A percentile compares a stretch with the other conserved stretches of the same genome.
Conservation (phyloP, 1,284 basidiomycete genomes). For the Amylostereum chailletii region DNA sequence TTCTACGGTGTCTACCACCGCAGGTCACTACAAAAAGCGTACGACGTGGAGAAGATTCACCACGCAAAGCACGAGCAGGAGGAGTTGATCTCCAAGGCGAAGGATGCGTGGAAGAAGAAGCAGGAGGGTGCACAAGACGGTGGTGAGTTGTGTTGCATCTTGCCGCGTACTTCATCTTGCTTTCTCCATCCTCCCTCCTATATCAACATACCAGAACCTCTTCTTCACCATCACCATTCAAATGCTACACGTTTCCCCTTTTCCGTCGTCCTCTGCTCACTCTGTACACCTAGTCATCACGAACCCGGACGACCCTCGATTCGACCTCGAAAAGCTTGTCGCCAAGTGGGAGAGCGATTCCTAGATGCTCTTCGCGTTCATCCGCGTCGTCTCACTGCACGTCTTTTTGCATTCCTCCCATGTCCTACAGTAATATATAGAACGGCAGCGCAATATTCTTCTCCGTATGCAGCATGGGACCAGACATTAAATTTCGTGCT, state of each 20-base stretch:
- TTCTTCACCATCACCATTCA: neutral
- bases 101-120: constrained; percentile 84
- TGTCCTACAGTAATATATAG: neutral
- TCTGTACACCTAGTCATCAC: constrained; percentile 57
- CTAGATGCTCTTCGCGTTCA: constrained; percentile 23
- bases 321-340: constrained; percentile 94
- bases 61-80: constrained; percentile 68
- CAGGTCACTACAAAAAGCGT: constrained; percentile 79
- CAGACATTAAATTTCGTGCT: too few relatives aligned
- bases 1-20: constrained; percentile 92
- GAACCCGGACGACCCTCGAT: constrained; percentile 90
- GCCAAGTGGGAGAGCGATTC: constrained; percentile 63
- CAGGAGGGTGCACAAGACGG: constrained; percentile 42
- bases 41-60: constrained; percentile 65
- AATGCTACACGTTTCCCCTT: neutral
- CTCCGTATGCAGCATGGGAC: too few relatives aligned
- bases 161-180: neutral
- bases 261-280: constrained; percentile 10
- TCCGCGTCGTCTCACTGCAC: constrained; percentile 12
- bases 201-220: neutral
- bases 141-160: constrained; percentile 32
- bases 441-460: neutral
- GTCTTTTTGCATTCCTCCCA: neutral
- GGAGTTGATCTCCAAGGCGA: constrained; percentile 79
- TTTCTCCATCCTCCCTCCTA: neutral